Conservation (phyloP, 139 green algal species). For the Micromonas pusilla region DNA sequence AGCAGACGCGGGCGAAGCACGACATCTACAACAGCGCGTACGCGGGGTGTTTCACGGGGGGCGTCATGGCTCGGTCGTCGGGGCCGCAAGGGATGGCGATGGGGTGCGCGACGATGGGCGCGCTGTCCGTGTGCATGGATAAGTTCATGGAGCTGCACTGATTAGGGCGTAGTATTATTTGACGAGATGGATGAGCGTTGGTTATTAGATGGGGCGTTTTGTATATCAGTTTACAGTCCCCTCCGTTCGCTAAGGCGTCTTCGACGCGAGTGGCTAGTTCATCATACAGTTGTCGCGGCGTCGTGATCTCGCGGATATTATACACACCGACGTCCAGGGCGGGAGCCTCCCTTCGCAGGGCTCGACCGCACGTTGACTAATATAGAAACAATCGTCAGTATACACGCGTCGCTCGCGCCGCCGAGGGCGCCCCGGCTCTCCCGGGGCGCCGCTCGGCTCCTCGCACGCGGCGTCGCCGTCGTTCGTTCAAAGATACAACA, state of each 20-base stretch:
- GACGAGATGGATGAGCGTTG: not conserved
- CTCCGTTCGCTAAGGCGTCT: not conserved
- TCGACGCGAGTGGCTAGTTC: too few species aligned
- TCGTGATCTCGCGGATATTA: too few species aligned
- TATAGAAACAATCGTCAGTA: too few species aligned
- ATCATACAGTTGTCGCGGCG: too few species aligned
- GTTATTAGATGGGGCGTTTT: not conserved
- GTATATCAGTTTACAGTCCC: not conserved
- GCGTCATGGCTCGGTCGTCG: conserved; percentile 59
- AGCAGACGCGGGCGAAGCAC: conserved; percentile 78
- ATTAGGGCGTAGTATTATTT: not conserved
- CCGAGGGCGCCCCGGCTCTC: too few species aligned
- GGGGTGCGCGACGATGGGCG: conserved; percentile 80
- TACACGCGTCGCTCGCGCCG: too few species aligned
- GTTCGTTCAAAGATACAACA: too few species aligned
- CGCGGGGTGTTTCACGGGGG: conserved; percentile 84
- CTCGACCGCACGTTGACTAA: too few species aligned
- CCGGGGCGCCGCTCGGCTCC: too few species aligned
- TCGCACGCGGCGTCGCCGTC: too few species aligned
- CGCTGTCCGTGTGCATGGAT: conserved; percentile 81
- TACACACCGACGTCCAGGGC: too few species aligned
- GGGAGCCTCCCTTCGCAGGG: too few species aligned
- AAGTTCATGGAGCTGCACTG: conserved; percentile 53
- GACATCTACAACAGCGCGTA: conserved; percentile 80
- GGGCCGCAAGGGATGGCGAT: conserved; percentile 79